Percentiles rank a stretch among this genome's conserved stretches.
These are phyloP conservation scores for Cercospora canescens DNA, from an alignment of 2,329 filamentous ascomycete species.

Conservation along the genomic window DNA sequence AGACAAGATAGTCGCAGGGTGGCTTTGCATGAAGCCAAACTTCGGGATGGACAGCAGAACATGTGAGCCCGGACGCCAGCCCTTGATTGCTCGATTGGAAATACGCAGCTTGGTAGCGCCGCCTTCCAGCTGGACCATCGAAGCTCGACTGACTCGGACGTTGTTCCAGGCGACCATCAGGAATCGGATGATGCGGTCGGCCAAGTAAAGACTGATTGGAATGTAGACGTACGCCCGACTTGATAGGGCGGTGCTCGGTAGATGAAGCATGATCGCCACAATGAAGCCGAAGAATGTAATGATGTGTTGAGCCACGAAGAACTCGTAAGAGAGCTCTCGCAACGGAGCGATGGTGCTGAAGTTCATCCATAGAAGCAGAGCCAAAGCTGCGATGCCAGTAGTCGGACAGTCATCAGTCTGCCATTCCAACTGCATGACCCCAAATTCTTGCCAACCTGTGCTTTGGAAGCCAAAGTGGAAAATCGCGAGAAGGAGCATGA, in stretches of 20 bases:
- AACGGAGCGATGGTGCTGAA: constrained; percentile 30
- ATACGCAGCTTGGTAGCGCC: constrained; percentile 41
- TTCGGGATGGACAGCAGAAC: constrained; percentile 30
- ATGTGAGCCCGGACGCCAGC: constrained; percentile 37
- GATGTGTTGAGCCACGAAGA: constrained; percentile 39
- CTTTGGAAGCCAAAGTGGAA: constrained; percentile 34
- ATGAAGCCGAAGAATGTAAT: constrained; percentile 42
- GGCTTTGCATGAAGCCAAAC: constrained; percentile 30
- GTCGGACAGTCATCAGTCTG: constrained; percentile 27
- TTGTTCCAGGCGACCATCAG: constrained; percentile 38
- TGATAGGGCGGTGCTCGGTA: constrained; percentile 34
- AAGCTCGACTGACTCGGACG: constrained; percentile 28
- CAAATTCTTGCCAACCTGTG: constrained; percentile 27
- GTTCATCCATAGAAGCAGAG: constrained; percentile 33
- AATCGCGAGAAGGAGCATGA: constrained; percentile 33
- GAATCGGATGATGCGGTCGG: constrained; percentile 32
- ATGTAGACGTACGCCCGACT: constrained; percentile 33
- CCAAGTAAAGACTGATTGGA: constrained; percentile 29
- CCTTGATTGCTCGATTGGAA: constrained; percentile 36
- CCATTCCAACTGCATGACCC: constrained; percentile 29
- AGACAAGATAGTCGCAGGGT: constrained; percentile 33
- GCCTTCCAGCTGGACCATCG: constrained; percentile 31
- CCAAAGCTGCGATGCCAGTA: constrained; percentile 34
- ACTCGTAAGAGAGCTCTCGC: constrained; percentile 29
- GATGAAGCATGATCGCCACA: constrained; percentile 37